Base-by-base conservation (phyloP, 371 early-diverging fungal genomes). In the Mucor circinelloides region DNA sequence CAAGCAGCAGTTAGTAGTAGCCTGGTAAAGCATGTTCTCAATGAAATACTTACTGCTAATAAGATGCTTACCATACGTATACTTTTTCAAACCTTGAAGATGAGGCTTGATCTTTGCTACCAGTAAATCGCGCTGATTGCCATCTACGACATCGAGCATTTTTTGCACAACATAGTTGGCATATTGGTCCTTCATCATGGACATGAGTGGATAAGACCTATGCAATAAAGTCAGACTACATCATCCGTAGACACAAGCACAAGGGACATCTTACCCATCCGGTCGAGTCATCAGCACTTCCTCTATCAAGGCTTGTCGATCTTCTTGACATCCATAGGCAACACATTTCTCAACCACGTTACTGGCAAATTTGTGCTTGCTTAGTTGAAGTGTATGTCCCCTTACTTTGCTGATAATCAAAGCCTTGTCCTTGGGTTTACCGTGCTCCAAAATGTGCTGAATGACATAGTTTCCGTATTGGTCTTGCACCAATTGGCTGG, bases 141-240 rank as follows among this genome's bases (percentile, higher is more conserved):
- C 95, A 70, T 93, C 93, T 3, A 94, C 95, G 30, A 97, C 96
- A 75, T 99, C 99, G 44, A 99, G 82, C 95, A 99, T 96, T 78
- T 99, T 97, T 79, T 99, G 99, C 23, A 99, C 96, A 9, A 99
- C 99, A 79, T 99, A 99, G 83, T 99, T 99, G 60, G 99, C 99
- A 82, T 95, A 99, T 85, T 99, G 99, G 82, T 99, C 99, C 77
- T 94, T 96, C 97, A 99, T 99, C 93, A 97, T 95, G 13, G 90
- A 79, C 72, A 97, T 87, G 66, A 95, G 75, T 17, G 95, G 94
- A 62, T 90, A 90, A 0, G 91, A 87, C 23, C 92, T 91, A 60
- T 17, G 13, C 15, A n/a, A 27, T 13, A 58, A 21, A 58, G 5
- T 23, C 31, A 57, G 15, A 31, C 9, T n/a, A 28, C 1, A 23